Conservation (phyloP, 2,329 filamentous ascomycete genomes). For the Fusarium hostae region DNA sequence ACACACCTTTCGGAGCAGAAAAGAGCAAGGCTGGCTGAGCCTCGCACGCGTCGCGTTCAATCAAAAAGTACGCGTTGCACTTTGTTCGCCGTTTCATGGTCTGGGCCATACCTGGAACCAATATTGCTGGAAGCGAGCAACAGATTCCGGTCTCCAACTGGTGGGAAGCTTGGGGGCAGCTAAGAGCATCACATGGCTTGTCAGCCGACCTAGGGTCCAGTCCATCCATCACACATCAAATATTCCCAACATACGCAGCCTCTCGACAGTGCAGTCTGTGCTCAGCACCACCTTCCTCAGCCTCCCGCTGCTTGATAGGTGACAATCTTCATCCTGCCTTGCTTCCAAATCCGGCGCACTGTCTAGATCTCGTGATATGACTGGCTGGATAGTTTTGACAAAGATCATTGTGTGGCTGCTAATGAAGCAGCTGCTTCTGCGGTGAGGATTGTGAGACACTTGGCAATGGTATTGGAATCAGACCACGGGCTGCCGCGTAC, state of each 20-base stretch:
- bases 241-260: constrained; percentile 24
- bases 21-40: constrained; percentile 36
- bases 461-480: constrained; percentile 16
- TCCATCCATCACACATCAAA: constrained; percentile 23
- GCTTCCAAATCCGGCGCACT: constrained; percentile 31
- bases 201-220: constrained; percentile 42
- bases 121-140: constrained; percentile 19
- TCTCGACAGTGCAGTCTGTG: constrained; percentile 21
- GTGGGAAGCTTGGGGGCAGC: constrained; percentile 10
- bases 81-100: neutral
- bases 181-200: constrained; percentile 43
- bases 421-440: constrained; percentile 7
- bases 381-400: constrained; percentile 17
- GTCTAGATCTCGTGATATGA: constrained; percentile 22
- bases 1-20: constrained; percentile 22
- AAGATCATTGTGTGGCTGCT: constrained; percentile 31
- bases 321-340: constrained; percentile 11
- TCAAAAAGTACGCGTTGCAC: constrained; percentile 29
- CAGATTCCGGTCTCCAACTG: constrained; percentile 12
- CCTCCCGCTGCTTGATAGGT: constrained; percentile 23
- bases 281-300: constrained; percentile 27
- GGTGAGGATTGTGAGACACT: constrained; percentile 32
- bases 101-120: constrained; percentile 10
- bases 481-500: constrained; percentile 2
- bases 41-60: constrained; percentile 37